Evolutionary conservation across 139 green algal species (phyloP).

Genomic region (Trebouxia sp.): DNA sequence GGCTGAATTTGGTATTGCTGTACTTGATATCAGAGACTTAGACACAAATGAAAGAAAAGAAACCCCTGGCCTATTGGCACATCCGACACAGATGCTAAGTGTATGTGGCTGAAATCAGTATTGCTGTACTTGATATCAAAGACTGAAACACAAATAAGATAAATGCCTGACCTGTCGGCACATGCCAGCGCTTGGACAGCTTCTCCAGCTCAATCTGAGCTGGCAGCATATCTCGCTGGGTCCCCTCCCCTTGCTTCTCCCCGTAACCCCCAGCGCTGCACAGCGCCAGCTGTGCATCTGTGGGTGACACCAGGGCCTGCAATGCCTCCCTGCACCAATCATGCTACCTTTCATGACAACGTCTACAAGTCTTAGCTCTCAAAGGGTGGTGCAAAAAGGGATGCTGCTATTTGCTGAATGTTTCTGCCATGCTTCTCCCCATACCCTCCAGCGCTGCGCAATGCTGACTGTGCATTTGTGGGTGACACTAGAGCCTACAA

Average conservation of each 20-base stretch:
- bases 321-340: not conserved
- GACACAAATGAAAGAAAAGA: no score
- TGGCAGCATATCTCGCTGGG: not conserved
- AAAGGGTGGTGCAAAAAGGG: not conserved
- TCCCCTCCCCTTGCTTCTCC: not conserved
- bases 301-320: not conserved
- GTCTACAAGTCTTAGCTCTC: not conserved
- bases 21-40: no score
- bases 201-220: constrained; percentile 5
- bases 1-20: no score
- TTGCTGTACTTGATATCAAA: no score
- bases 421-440: no score
- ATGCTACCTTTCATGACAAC: not conserved
- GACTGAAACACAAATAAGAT: not conserved
- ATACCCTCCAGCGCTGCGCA: no score
- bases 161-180: not conserved
- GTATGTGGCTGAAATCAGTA: no score
- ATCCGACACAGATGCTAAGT: not conserved
- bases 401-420: not conserved
- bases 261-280: constrained; percentile 17
- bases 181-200: constrained; percentile 1
- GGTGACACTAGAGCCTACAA: no score
- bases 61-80: not conserved
- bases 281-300: constrained; percentile 21
- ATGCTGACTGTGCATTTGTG: no score